Base-by-base conservation (phyloP, 768 basidiomycete genomes). In the Roridomyces roridus region DNA sequence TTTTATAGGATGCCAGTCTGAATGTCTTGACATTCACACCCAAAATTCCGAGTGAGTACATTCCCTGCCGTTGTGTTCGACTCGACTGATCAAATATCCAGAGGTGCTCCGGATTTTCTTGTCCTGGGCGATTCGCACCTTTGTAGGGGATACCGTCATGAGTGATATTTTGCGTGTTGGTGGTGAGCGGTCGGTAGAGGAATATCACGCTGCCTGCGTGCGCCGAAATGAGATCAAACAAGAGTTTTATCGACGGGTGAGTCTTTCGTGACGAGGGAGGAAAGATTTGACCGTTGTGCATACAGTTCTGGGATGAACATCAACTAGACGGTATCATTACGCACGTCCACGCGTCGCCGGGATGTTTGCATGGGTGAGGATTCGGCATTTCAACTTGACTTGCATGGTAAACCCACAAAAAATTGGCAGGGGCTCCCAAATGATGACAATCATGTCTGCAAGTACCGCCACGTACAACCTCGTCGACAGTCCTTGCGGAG, bases 401-500 rank as follows among this genome's bases (percentile, higher is more conserved):
- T n/a, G n/a, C n/a, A n/a, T n/a, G n/a, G n/a, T n/a, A n/a, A n/a
- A n/a, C n/a, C n/a, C n/a, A n/a, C n/a, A n/a, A n/a, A n/a, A n/a
- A n/a, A n/a, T n/a, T n/a, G 34, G 9, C 35, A 48, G 51, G 18
- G 51, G 51, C 10, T 46, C 45, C 18, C 46, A 55, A 21, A 55
- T 47, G 53, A 18, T 55, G 15, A 40, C 53, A 21, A 35, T 47
- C 4, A 47, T 51, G 40, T 51, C 39, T 21, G 24, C 36, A 4
- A 17, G 23, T n/a, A 46, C 53, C 21, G 40, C 52, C 34, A 43
- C 52, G 20, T 75, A 71, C 56, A 67, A 60, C 47, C 39, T 60
- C 26, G n/a, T 60, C n/a, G 49, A 60, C 43, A 45, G 35, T 4
- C 59, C 73, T 15, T 73, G 73, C 1, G 77, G 79, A 8, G 75